Evolutionary conservation across 192 early-diverging fungal species (phyloP), one percentile per base, ranked within the genome.

Genomic region (Coemansia sp.): DNA sequence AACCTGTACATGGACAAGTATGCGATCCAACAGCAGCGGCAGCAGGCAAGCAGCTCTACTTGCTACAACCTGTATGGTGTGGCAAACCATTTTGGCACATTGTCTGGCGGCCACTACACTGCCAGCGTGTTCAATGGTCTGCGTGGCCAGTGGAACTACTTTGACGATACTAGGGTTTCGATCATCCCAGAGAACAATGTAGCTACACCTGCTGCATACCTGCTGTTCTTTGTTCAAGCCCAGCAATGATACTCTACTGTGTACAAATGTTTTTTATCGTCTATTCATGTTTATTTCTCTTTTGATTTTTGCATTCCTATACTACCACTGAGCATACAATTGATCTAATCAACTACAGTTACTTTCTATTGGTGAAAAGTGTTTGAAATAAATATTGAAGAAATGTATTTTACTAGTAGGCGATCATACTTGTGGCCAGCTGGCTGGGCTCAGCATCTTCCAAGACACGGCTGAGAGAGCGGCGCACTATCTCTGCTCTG

Each of bases 21-120:
- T 71, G 59, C 88, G 30, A 75, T 76, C n/a, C 53, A 42, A 0
- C 61, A 21, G 25, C 25, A 60, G 10, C 34, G 33, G 37, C 21
- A 58, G 16, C 55, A 57, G 55, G 33, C 31, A 30, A 31, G 30
- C 55, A 31, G 18, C 8, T 31, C 71, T 52, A 51, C 75, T 16
- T 76, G 66, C 35, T 97, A 95, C 70, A 87, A 94, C 62, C 72
- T 97, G 35, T 93, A 94, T 74, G 91, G 87, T 7, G 87, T 94
- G 16, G 90, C 90, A 18, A 94, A 93, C 66, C 92, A 94, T 67
- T 92, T 82, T 53, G 92, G 92, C 7, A 77, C 85, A 8, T 63
- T 92, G 60, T 91, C 84, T 48, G 87, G 91, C 31, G 92, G 91
- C 12, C 91, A 92, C 72, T 94, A 92, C 49, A 89, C 89, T 45